These are phyloP conservation scores for Pythium rishiriense DNA, from an alignment of 352 stramenopile species.

Conservation along the genomic window DNA sequence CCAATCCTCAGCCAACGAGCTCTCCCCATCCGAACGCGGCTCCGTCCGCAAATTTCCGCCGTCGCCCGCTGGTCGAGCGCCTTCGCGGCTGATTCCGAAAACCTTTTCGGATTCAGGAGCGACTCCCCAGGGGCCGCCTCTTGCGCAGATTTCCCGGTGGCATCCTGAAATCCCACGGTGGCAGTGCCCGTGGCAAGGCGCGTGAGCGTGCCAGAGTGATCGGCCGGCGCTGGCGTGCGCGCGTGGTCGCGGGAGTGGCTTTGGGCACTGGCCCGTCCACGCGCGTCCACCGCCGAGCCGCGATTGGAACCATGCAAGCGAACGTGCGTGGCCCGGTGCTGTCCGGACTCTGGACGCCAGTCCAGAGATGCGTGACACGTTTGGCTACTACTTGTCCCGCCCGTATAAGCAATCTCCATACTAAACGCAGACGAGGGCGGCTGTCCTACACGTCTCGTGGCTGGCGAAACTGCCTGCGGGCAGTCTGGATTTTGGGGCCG, in stretches of 20 bases:
- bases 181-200: not conserved
- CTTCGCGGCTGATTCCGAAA: too few species aligned
- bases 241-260: slow-evolving; percentile 3
- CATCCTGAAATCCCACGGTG: slow-evolving; percentile 21
- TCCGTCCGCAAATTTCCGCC: not conserved
- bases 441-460: not conserved
- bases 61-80: not conserved
- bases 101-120: not conserved
- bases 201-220: slow-evolving; percentile 5
- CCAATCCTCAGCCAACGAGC: not conserved
- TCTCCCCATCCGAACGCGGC: not conserved
- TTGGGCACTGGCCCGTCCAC: slow-evolving; percentile 4
- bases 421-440: not conserved
- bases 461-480: not conserved
- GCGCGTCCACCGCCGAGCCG: not conserved
- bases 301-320: not conserved
- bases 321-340: not conserved
- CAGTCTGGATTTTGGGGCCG: too few species aligned
- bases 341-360: slow-evolving; percentile 3
- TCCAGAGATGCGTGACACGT: slow-evolving; percentile 5
- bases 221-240: slow-evolving; percentile 10
- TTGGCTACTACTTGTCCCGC: too few species aligned
- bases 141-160: slow-evolving; percentile 10
- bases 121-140: too few species aligned
- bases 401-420: slow-evolving; percentile 9